A percentile compares a stretch with the other conserved stretches of the same genome.
phyloP scores from a whole-genome alignment of 2,329 filamentous ascomycete genomes.

The Biscogniauxia mediterranea region DNA sequence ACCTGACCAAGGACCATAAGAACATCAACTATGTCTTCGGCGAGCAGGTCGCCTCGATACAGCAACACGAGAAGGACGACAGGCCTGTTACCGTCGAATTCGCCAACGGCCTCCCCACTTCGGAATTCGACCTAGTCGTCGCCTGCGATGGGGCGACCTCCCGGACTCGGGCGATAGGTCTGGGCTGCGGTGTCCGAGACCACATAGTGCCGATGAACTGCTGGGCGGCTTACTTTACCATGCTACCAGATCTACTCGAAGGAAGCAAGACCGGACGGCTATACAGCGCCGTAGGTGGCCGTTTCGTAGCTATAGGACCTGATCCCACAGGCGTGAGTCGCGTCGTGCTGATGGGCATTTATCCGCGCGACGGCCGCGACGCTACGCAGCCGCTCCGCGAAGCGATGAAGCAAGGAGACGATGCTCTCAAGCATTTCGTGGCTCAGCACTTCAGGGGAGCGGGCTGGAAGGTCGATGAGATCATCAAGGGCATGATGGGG shows the following conservation, averaged over 20 bases:
- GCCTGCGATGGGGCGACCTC: constrained; percentile 48
- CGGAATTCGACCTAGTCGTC: constrained; percentile 47
- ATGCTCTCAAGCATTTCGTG: constrained; percentile 32
- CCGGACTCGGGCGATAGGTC: constrained; percentile 43
- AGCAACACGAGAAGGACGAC: constrained; percentile 28
- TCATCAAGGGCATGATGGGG: constrained; percentile 37
- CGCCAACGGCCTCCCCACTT: constrained; percentile 33
- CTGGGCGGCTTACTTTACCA: constrained; percentile 44
- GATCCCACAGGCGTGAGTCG: constrained; percentile 34
- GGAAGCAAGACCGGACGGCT: constrained; percentile 37
- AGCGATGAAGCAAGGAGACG: constrained; percentile 36
- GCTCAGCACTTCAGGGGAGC: constrained; percentile 33
- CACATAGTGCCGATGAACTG: constrained; percentile 36
- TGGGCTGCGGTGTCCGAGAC: constrained; percentile 39
- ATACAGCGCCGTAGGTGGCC: constrained; percentile 38
- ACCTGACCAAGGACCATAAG: constrained; percentile 37
- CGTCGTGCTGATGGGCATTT: constrained; percentile 36
- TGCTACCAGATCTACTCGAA: constrained; percentile 37
- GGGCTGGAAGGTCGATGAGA: constrained; percentile 41
- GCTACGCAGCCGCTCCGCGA: constrained; percentile 37
- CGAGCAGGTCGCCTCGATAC: constrained; percentile 38
- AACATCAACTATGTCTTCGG: constrained; percentile 38
- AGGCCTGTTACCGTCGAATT: constrained; percentile 41
- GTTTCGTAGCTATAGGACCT: constrained; percentile 35
- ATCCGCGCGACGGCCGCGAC: constrained; percentile 29